Conservation (phyloP, 2,329 filamentous ascomycete species). For the Ophiostoma pallidulum region DNA sequence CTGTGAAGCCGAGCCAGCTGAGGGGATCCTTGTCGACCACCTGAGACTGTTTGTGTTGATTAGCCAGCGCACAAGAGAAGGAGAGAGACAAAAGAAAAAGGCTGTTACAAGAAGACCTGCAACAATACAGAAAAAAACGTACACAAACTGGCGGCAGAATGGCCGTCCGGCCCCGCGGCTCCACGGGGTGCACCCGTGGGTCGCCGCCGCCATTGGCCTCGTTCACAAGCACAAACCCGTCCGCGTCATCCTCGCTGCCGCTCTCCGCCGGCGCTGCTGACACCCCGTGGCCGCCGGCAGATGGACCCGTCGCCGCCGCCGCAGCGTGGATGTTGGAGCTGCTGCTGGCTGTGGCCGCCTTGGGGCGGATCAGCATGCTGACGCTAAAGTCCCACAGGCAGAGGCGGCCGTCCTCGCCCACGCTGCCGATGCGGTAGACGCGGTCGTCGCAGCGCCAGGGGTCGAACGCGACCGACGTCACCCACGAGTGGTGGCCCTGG, state of each 20-base stretch:
- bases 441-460: constrained; percentile 94
- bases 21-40: constrained; percentile 76
- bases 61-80: neutral
- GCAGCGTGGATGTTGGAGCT: constrained; percentile 6
- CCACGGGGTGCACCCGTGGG: constrained; percentile 63
- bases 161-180: constrained; percentile 73
- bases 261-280: constrained; percentile 31
- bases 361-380: constrained; percentile 88
- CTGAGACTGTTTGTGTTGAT: constrained; percentile 55
- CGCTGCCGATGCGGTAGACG: constrained; percentile 92
- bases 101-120: too few species aligned
- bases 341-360: constrained; percentile 51
- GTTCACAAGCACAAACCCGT: constrained; percentile 30
- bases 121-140: constrained; percentile 23
- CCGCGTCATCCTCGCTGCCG: constrained; percentile 43
- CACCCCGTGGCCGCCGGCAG: constrained; percentile 16
- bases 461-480: constrained; percentile 87
- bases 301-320: neutral
- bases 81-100: neutral
- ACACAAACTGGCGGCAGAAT: constrained; percentile 87
- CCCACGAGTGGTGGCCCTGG: constrained; percentile 93
- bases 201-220: constrained; percentile 32
- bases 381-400: constrained; percentile 97
- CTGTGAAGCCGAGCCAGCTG: constrained; percentile 86
- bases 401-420: constrained; percentile 85